A percentile compares a stretch with the other conserved stretches of the same genome.
Conservation (phyloP, 306 rosid species). For the Gastrolobium bilobum region DNA sequence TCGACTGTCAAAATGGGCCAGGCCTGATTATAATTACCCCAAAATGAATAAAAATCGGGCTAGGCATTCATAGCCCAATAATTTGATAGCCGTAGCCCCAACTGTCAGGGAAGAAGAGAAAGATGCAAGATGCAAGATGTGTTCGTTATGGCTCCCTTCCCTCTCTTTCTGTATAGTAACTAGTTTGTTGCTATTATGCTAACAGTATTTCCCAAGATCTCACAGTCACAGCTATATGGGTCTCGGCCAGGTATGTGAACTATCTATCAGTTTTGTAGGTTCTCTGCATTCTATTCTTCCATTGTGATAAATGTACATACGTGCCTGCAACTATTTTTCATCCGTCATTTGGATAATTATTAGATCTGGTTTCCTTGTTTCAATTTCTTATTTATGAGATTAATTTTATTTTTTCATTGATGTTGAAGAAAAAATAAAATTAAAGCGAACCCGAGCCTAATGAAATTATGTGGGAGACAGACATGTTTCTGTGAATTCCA, state of each 20-base stretch:
- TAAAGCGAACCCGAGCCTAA: neutral
- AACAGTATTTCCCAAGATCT: neutral
- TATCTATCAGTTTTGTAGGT: neutral
- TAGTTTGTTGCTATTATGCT: neutral
- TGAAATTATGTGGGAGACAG: neutral
- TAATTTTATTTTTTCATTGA: neutral
- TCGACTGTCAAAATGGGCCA: conserved; percentile 6
- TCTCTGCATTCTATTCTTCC: neutral
- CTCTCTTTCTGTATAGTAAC: neutral
- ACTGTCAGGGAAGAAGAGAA: neutral
- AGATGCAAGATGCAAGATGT: neutral
- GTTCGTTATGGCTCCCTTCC: neutral
- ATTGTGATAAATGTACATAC: neutral
- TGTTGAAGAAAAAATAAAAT: neutral
- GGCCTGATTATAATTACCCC: neutral
- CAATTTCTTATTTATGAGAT: neutral
- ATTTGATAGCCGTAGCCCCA: neutral
- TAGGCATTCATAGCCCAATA: neutral
- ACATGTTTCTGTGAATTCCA: too few species aligned
- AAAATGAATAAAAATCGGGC: neutral
- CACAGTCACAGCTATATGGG: conserved; percentile 46
- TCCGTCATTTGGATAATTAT: neutral
- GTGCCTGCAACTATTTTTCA: neutral
- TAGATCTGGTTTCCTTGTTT: conserved; percentile 22
- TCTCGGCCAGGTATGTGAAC: conserved; percentile 48